Evolutionary conservation across 2,329 filamentous ascomycete genomes (phyloP), one percentile per base, ranked within the genome.

Genomic region (Acephala macrosclerotiorum): DNA sequence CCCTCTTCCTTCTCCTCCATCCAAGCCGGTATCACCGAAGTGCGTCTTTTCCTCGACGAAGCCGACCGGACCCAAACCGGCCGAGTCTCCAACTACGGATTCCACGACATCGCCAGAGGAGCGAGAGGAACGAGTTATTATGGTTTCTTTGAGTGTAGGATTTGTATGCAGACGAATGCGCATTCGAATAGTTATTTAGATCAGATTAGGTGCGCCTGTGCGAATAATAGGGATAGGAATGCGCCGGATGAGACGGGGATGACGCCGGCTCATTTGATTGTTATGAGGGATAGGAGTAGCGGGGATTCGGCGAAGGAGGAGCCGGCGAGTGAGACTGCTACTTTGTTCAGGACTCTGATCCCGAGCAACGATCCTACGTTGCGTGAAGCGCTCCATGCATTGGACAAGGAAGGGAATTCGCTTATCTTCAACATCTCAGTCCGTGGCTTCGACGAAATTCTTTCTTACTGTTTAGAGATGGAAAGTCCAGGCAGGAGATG

Each of bases 21-120:
- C 6, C 67, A 70, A 49, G 64, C 33, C 12, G 72, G 71, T 14
- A 70, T 71, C 20, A 58, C 65, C 8, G 72, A 71, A 36, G 62
- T 67, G 12, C 61, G 64, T 26, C 45, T 61, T 3, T 72, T 68
- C 40, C 56, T 72, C 12, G 57, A 64, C 2, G 40, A 59, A n/a
- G n/a, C 26, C 33, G 59, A 61, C 3, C 22, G 29, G 29, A 16
- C 14, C 5, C 40, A 58, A 47, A n/a, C 29, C 12, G 51, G 38
- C 5, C 56, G 42, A 22, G 64, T 49, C n/a, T 58, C 49, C 4
- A 59, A 61, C 3, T 72, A 72, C 45, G 70, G 71, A 12, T 72
- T 72, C 57, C 67, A 70, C 38, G 67, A 74, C 14, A 74, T 74
- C 35, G 68, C 68, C 2, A 60, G 71, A 18, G 72, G 71, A 49